phyloP scores from a whole-genome alignment of 1,139 yeast genomes.

The Debaryomycetaceae sp. region DNA sequence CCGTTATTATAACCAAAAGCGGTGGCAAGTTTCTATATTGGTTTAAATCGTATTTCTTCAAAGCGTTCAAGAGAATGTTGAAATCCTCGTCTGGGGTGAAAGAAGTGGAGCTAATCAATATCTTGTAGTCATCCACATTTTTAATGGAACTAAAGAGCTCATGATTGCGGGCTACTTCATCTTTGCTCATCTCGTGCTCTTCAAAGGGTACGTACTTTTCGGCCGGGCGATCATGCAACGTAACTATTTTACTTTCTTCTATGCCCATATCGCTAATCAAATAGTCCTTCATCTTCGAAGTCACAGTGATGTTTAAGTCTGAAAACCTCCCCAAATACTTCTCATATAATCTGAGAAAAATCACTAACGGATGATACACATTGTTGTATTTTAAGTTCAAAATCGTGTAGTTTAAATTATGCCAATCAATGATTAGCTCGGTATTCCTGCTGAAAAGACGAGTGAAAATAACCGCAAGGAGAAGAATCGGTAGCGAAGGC shows the following conservation, averaged over 20 bases:
- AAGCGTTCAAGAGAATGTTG: slow-evolving; percentile 62
- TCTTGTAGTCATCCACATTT: slow-evolving; percentile 43
- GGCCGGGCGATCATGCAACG: slow-evolving; percentile 76
- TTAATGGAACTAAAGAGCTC: slow-evolving; percentile 37
- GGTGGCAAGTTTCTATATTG: slow-evolving; percentile 33
- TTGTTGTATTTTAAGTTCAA: slow-evolving; percentile 62
- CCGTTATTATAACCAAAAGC: slow-evolving; percentile 74
- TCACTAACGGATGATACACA: slow-evolving; percentile 60
- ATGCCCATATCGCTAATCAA: slow-evolving; percentile 55
- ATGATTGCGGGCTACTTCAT: slow-evolving; percentile 35
- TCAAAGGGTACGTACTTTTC: slow-evolving; percentile 55
- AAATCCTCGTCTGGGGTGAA: slow-evolving; percentile 97
- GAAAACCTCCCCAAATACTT: slow-evolving; percentile 53
- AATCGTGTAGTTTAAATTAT: slow-evolving; percentile 85
- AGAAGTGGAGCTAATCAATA: slow-evolving; percentile 83
- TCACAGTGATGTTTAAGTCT: slow-evolving; percentile 72
- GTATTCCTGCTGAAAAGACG: slow-evolving; percentile 55
- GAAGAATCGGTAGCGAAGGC: slow-evolving; percentile 82
- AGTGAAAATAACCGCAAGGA: slow-evolving; percentile 57
- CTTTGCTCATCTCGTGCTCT: slow-evolving; percentile 14
- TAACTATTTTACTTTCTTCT: slow-evolving; percentile 28
- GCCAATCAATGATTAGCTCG: slow-evolving; percentile 87
- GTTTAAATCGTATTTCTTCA: slow-evolving; percentile 53
- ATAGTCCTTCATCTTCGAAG: slow-evolving; percentile 66
- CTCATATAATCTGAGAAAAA: slow-evolving; percentile 57